Base-by-base conservation (phyloP, 2,329 filamentous ascomycete genomes). In the Colletotrichum cuscutae region DNA sequence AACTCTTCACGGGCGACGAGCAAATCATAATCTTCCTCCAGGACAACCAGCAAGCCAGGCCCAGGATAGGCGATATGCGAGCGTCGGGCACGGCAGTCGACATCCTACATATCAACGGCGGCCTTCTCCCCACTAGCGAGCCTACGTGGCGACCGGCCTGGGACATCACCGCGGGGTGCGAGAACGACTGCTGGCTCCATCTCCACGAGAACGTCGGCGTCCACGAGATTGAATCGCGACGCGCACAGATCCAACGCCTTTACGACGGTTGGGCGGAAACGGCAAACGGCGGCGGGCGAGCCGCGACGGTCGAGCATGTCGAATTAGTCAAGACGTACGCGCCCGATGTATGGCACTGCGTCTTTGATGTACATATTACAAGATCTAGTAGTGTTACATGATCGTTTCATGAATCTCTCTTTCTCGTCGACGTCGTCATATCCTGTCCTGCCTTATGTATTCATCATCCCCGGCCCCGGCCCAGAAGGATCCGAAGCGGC, bases 271-370 rank as follows among this genome's bases (percentile, higher is more conserved):
- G 85, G 82, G 73, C 69, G 69, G 24, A 15, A 7, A 66, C 35
- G 28, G 57, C 67, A 22, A 67, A 74, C 1, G 74, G 77, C 28
- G 73, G 65, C n/a, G 42, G 42, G 42, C 79, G 79, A 24, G 66
- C 74, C 4, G 80, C 83, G 13, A 77, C 76, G 28, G 85, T 88
- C 46, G 86, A 88, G 75, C 88, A 92, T 81, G 87, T 91, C 52
- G 90, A 93, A 81, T 82, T 86, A 76, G 91, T 93, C 78, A 93
- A 93, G 85, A 92, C 90, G 63, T 93, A 90, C 84, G 91, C 91
- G 76, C 91, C 91, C 32, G 89, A 87, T 0, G 90, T 93, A 8
- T 92, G 90, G 90, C 91, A 93, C 81, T 91, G 89, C 76, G 91
- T 93, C 68, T 93, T 92, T 81, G 91, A 93, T 80, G 83, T 92